phyloP scores from a whole-genome alignment of 2,329 filamentous ascomycete species.

The Raffaelea ambrosiae region DNA sequence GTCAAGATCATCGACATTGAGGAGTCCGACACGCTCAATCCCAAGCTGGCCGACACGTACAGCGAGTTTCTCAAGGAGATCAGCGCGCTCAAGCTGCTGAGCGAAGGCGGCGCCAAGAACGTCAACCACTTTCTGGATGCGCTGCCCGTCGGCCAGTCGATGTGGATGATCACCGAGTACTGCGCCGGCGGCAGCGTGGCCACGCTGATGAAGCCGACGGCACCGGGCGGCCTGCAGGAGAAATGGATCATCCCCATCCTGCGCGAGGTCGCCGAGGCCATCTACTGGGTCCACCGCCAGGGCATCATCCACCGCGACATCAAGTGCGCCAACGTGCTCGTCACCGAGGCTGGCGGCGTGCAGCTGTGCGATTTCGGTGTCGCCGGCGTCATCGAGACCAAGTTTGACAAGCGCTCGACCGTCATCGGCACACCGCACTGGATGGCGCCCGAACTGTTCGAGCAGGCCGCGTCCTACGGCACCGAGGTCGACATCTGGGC shows the following conservation, averaged over 20 bases:
- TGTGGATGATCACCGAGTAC: constrained; percentile 86
- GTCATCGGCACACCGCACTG: constrained; percentile 78
- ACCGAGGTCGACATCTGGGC: constrained; percentile 78
- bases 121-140: constrained; percentile 77
- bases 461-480: constrained; percentile 53
- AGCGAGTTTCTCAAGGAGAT: constrained; percentile 63
- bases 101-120: constrained; percentile 66
- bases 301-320: constrained; percentile 65
- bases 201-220: constrained; percentile 61
- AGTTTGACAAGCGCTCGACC: constrained; percentile 68
- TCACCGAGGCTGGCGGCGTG: constrained; percentile 67
- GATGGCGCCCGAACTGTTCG: constrained; percentile 77
- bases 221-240: constrained; percentile 57
- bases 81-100: constrained; percentile 61
- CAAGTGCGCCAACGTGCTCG: constrained; percentile 71
- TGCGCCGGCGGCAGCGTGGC: constrained; percentile 77
- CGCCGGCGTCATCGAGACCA: constrained; percentile 66
- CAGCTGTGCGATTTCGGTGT: constrained; percentile 83
- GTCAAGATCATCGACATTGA: constrained; percentile 82
- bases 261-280: constrained; percentile 56
- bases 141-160: constrained; percentile 65
- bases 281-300: constrained; percentile 59
- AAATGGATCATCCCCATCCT: constrained; percentile 44
- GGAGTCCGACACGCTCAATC: constrained; percentile 60
- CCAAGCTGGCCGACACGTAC: constrained; percentile 57